phyloP scores from a whole-genome alignment of 2,329 filamentous ascomycete species.

The Xylariaceae sp. region DNA sequence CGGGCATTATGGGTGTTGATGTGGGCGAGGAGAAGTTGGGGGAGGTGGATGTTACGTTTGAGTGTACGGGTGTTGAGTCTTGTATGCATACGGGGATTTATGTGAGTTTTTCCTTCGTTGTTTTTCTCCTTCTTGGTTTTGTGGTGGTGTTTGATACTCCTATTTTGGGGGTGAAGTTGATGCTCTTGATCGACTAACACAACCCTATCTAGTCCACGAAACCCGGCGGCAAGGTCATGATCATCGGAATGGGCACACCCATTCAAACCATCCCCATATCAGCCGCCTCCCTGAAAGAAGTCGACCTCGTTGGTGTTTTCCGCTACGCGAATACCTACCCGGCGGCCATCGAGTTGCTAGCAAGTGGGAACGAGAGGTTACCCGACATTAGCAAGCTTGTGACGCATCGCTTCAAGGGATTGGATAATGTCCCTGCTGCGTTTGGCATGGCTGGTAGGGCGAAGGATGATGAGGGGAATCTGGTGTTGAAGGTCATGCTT shows the following conservation, averaged over 20 bases:
- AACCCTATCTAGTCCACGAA: constrained; percentile 46
- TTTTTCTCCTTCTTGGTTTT: constrained; percentile 6
- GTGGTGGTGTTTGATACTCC: too few species aligned
- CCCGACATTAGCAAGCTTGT: constrained; percentile 64
- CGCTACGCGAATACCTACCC: constrained; percentile 73
- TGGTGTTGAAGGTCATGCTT: constrained; percentile 71
- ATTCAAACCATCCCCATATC: constrained; percentile 70
- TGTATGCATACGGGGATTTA: constrained; percentile 73
- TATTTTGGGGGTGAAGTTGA: too few species aligned
- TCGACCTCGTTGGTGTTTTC: constrained; percentile 74
- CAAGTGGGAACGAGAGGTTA: constrained; percentile 45
- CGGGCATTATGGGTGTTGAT: constrained; percentile 36
- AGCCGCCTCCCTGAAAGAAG: constrained; percentile 66
- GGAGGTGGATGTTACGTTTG: constrained; percentile 64
- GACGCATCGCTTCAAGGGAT: constrained; percentile 63
- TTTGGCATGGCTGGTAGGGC: constrained; percentile 69
- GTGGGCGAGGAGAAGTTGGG: constrained; percentile 41
- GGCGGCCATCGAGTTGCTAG: constrained; percentile 45
- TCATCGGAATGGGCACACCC: constrained; percentile 75
- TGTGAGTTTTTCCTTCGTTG: constrained; percentile 35
- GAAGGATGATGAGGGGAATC: constrained; percentile 61
- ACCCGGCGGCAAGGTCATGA: constrained; percentile 66
- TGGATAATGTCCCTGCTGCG: constrained; percentile 58
- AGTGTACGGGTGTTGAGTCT: constrained; percentile 73
- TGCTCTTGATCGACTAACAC: neutral